phyloP scores from a whole-genome alignment of 2,329 filamentous ascomycete genomes.

The Myotisia sp. region DNA sequence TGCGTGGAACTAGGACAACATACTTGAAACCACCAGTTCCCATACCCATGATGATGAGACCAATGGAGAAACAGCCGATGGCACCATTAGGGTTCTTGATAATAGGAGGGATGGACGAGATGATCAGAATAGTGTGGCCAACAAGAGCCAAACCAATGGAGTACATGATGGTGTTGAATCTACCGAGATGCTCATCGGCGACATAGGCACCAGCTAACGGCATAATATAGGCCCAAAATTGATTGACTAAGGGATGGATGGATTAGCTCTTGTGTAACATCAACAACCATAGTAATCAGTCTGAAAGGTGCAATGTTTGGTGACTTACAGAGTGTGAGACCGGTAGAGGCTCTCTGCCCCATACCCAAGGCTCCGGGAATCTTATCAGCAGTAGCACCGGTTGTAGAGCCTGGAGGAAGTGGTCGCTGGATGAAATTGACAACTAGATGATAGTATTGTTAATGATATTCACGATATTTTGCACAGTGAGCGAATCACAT shows the following conservation, averaged over 20 bases:
- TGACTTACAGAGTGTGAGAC: slow-evolving; percentile 32
- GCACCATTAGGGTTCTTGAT: slow-evolving; percentile 44
- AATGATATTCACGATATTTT: no score
- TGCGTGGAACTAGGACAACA: neutral
- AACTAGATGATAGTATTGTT: slow-evolving; percentile 20
- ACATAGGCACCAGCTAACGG: slow-evolving; percentile 45
- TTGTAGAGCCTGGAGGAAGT: slow-evolving; percentile 40
- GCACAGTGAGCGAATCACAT: slow-evolving; percentile 24
- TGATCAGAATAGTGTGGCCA: slow-evolving; percentile 52
- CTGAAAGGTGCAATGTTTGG: neutral
- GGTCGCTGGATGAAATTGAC: slow-evolving; percentile 49
- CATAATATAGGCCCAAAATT: slow-evolving; percentile 49
- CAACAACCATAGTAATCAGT: no score
- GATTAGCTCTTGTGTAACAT: neutral
- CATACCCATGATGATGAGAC: slow-evolving; percentile 54
- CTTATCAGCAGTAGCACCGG: slow-evolving; percentile 35
- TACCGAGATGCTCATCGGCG: slow-evolving; percentile 56
- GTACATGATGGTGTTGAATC: slow-evolving; percentile 55
- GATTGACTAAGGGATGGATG: slow-evolving; percentile 31
- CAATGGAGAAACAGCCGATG: slow-evolving; percentile 50
- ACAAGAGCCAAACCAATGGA: slow-evolving; percentile 50
- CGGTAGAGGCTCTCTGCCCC: slow-evolving; percentile 43
- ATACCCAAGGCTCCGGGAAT: slow-evolving; percentile 40
- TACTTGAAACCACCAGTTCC: slow-evolving; percentile 67
- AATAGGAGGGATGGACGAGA: slow-evolving; percentile 49